Percentiles rank a stretch among this genome's conserved stretches.
These are phyloP conservation scores for Pleurotus tuber-regium DNA, from an alignment of 768 basidiomycete genomes.

Conservation along the genomic window DNA sequence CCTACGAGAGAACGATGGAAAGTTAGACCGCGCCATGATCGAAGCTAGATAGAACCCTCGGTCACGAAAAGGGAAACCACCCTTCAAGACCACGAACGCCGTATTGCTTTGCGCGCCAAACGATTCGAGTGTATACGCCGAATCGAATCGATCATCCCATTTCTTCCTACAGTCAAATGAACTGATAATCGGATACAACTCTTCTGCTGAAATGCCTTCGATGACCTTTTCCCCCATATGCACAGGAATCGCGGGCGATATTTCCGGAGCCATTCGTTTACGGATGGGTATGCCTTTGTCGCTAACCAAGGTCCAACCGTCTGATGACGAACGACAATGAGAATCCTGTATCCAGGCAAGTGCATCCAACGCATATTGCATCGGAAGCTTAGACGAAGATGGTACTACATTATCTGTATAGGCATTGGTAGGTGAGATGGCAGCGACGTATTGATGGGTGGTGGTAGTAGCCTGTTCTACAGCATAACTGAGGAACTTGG, in stretches of 20 bases:
- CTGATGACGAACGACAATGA: slow-evolving; percentile 48
- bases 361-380: slow-evolving; percentile 82
- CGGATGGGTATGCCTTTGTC: slow-evolving; percentile 78
- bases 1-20: slow-evolving; percentile 37
- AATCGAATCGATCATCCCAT: slow-evolving; percentile 88
- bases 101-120: slow-evolving; percentile 77
- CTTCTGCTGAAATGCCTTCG: slow-evolving; percentile 91
- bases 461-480: slow-evolving; percentile 72
- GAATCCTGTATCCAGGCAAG: slow-evolving; percentile 77
- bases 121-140: slow-evolving; percentile 64
- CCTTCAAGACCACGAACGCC: slow-evolving; percentile 67
- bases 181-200: slow-evolving; percentile 71
- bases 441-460: slow-evolving; percentile 76
- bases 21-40: slow-evolving; percentile 60
- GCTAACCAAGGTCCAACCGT: slow-evolving; percentile 74
- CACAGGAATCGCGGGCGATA: slow-evolving; percentile 80
- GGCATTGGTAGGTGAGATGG: slow-evolving; percentile 57
- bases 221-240: slow-evolving; percentile 89
- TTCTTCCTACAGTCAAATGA: slow-evolving; percentile 69
- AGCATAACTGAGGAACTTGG: slow-evolving; percentile 70
- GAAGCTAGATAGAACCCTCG: slow-evolving; percentile 82
- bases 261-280: slow-evolving; percentile 69
- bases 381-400: slow-evolving; percentile 61
- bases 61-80: slow-evolving; percentile 88
- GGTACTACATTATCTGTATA: slow-evolving; percentile 39